Conservation (phyloP, 148 eudicot genomes). For the Dianthus caryophyllus region DNA sequence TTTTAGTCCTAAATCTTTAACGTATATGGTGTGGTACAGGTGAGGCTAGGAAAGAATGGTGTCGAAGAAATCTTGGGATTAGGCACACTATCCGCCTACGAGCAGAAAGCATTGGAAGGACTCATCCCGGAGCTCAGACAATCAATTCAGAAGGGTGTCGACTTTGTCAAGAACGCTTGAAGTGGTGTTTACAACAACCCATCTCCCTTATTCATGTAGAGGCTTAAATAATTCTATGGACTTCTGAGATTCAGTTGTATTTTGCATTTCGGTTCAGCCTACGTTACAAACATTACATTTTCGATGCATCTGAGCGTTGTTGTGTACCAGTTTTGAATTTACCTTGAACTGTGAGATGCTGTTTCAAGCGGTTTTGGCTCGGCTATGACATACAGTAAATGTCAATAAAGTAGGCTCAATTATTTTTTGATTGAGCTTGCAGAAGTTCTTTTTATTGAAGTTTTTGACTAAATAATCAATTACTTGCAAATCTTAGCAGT, state of each 20-base stretch:
- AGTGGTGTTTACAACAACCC: not conserved
- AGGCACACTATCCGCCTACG: constrained; percentile 63
- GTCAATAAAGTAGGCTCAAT: constrained; percentile 17
- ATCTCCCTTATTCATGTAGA: not conserved
- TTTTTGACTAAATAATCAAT: too few relatives aligned
- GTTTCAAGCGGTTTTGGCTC: constrained; percentile 3
- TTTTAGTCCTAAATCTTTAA: not conserved
- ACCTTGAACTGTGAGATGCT: constrained; percentile 11
- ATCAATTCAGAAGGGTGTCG: constrained; percentile 79
- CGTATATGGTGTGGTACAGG: constrained; percentile 49
- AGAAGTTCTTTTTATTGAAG: too few relatives aligned
- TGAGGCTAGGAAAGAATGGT: constrained; percentile 91
- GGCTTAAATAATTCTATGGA: not conserved
- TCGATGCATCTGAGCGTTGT: not conserved
- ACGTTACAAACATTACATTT: constrained; percentile 13
- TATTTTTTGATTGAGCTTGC: too few relatives aligned
- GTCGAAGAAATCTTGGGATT: constrained; percentile 74
- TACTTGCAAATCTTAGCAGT: too few relatives aligned
- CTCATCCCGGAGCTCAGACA: constrained; percentile 62
- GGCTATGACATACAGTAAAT: constrained; percentile 14
- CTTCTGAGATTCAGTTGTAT: not conserved
- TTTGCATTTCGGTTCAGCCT: not conserved
- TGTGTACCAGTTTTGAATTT: not conserved
- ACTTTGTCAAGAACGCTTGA: constrained; percentile 45
- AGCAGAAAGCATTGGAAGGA: constrained; percentile 58